Conservation (phyloP, 306 rosid species). For the Dryas octopetala region DNA sequence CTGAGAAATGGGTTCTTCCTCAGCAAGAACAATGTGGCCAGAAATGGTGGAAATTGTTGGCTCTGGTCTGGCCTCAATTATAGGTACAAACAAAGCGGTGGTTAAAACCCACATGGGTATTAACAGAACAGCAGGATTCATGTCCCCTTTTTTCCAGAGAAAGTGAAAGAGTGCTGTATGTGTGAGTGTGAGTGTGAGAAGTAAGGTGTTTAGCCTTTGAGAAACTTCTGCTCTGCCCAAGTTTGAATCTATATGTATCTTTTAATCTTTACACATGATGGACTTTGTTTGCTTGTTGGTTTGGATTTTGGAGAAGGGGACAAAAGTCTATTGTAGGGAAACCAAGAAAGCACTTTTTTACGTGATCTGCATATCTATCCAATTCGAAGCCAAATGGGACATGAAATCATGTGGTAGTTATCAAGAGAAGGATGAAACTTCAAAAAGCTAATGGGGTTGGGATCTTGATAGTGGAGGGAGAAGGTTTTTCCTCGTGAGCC, state of each 20-base stretch:
- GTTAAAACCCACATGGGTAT: slow-evolving; percentile 43
- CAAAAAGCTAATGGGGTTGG: background rate
- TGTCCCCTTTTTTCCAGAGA: slow-evolving; percentile 20
- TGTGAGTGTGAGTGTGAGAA: background rate
- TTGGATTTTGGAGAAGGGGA: slow-evolving; percentile 37
- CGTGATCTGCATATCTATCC: slow-evolving; percentile 11
- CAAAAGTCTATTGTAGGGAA: slow-evolving; percentile 52
- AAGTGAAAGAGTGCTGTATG: slow-evolving; percentile 4
- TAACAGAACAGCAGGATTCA: slow-evolving; percentile 47
- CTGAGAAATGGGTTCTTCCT: slow-evolving; percentile 37
- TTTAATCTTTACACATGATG: background rate
- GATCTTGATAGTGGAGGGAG: slow-evolving; percentile 5
- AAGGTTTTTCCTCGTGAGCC: slow-evolving; percentile 6
- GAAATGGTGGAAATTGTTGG: slow-evolving; percentile 35
- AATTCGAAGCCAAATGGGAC: slow-evolving; percentile 17
- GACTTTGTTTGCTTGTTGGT: background rate
- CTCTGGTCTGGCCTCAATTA: slow-evolving; percentile 39
- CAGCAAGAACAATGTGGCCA: slow-evolving; percentile 13
- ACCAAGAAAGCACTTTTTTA: slow-evolving; percentile 66
- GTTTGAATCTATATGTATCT: slow-evolving; percentile 26
- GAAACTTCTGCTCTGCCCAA: slow-evolving; percentile 29
- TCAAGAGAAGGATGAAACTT: slow-evolving; percentile 32
- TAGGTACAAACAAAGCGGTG: slow-evolving; percentile 33
- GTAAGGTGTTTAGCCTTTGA: slow-evolving; percentile 16
- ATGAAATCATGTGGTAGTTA: slow-evolving; percentile 52